Percentiles rank a stretch among this genome's conserved stretches.
Conservation (phyloP, 176 grass and related monocot genomes). For the Oryza rufipogon region DNA sequence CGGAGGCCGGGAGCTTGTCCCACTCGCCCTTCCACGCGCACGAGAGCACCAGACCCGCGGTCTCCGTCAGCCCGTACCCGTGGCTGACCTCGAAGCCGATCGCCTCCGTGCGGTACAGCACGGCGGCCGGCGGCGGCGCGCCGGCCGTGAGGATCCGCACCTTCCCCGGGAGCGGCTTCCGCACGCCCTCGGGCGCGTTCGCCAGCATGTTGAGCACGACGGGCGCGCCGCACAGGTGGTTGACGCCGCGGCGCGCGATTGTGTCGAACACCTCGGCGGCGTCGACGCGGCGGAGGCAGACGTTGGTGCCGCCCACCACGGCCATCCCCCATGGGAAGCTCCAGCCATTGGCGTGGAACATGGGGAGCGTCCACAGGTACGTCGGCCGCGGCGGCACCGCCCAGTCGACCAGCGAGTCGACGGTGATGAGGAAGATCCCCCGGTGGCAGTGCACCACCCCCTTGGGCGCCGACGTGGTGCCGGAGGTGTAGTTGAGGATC, state of each 20-base stretch:
- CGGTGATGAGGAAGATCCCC: constrained; percentile 54
- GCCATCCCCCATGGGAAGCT: constrained; percentile 88
- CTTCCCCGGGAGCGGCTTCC: constrained; percentile 41
- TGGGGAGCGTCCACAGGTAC: constrained; percentile 87
- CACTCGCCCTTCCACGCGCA: constrained; percentile 83
- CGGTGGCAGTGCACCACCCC: constrained; percentile 92
- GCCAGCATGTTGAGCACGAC: constrained; percentile 92
- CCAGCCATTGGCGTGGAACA: constrained; percentile 97
- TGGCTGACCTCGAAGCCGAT: constrained; percentile 76
- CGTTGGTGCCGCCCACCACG: constrained; percentile 70
- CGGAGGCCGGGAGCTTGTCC: constrained; percentile 63
- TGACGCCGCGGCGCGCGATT: constrained; percentile 46
- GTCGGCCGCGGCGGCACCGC: constrained; percentile 53
- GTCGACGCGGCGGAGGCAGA: constrained; percentile 76
- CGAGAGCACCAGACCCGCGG: constrained; percentile 49
- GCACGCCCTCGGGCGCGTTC: constrained; percentile 52
- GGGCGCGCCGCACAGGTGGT: constrained; percentile 86
- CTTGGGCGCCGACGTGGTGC: constrained; percentile 87
- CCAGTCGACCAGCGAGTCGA: constrained; percentile 67
- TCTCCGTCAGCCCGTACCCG: constrained; percentile 86
- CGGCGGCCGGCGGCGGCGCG: constrained; percentile 66
- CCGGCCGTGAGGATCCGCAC: constrained; percentile 74
- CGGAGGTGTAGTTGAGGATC: constrained; percentile 93
- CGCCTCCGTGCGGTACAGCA: constrained; percentile 64
- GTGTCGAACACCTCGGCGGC: constrained; percentile 51